A percentile compares a stretch with the other conserved stretches of the same genome.
These are phyloP conservation scores for Citrullus colocynthis DNA, from an alignment of 306 rosid species.

Conservation along the genomic window DNA sequence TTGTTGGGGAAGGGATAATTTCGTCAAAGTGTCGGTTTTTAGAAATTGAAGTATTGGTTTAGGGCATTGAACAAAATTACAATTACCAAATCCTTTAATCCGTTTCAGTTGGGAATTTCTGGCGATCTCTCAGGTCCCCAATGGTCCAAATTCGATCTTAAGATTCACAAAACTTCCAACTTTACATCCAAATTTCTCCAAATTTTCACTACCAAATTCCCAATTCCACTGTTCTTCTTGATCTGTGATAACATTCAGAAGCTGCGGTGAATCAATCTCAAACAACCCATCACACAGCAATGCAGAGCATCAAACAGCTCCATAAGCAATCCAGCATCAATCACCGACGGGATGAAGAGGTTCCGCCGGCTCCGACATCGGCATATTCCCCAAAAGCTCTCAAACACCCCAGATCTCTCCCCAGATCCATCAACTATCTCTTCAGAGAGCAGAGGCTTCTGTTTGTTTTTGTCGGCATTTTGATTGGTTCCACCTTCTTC, in stretches of 20 bases:
- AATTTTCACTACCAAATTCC: neutral
- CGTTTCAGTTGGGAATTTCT: neutral
- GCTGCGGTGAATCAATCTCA: neutral
- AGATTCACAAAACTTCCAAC: neutral
- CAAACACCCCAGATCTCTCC: conserved; percentile 69
- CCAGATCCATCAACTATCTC: conserved; percentile 76
- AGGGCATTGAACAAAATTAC: neutral
- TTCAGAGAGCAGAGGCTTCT: conserved; percentile 76
- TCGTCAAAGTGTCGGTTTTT: neutral
- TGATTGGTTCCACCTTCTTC: conserved; percentile 87
- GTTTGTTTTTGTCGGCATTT: conserved; percentile 66
- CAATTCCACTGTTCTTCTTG: neutral
- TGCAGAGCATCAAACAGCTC: conserved; percentile 46
- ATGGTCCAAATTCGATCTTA: neutral
- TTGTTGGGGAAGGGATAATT: neutral
- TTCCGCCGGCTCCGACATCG: conserved; percentile 16
- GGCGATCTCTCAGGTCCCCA: neutral
- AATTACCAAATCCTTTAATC: neutral
- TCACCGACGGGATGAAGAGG: conserved; percentile 71
- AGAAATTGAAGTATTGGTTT: neutral
- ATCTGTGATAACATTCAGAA: neutral
- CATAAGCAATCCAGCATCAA: conserved; percentile 55
- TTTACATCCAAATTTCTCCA: neutral
- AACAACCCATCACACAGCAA: neutral
- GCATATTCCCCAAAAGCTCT: conserved; percentile 70